A percentile compares a stretch with the other conserved stretches of the same genome.
These are phyloP conservation scores for Athelia sp. DNA, from an alignment of 1,284 basidiomycete species.

Conservation along the genomic window DNA sequence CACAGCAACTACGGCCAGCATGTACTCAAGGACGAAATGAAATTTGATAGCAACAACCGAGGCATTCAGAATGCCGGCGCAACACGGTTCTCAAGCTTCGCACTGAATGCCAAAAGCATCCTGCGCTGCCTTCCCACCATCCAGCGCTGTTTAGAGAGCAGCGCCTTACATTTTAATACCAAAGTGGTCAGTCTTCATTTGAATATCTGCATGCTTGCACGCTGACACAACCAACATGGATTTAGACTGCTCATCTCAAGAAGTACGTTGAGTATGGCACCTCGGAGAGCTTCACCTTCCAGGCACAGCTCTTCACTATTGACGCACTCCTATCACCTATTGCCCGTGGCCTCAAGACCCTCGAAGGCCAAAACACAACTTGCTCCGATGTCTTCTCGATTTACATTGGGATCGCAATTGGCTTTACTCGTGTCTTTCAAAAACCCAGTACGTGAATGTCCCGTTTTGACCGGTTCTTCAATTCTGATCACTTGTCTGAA, in stretches of 20 bases:
- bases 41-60: background rate
- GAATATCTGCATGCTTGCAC: too few relatives aligned
- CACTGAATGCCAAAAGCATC: background rate
- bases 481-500: background rate
- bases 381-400: slow-evolving; percentile 9
- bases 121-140: background rate
- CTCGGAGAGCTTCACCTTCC: too few relatives aligned
- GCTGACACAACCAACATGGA: too few relatives aligned
- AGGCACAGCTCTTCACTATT: too few relatives aligned
- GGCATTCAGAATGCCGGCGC: background rate
- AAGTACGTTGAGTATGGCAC: too few relatives aligned
- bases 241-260: too few relatives aligned
- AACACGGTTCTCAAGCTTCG: background rate
- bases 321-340: too few relatives aligned
- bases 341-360: slow-evolving; percentile 8
- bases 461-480: background rate
- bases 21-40: background rate
- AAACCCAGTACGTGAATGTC: too few relatives aligned
- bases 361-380: slow-evolving; percentile 9
- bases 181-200: background rate
- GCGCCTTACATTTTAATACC: background rate
- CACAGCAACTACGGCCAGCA: background rate
- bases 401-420: slow-evolving; percentile 6
- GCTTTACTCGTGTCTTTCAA: background rate
- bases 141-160: background rate